Percentiles rank a stretch among this genome's conserved stretches.
phyloP scores from a whole-genome alignment of 176 grass and related monocot genomes.

The Hordeum vulgare region DNA sequence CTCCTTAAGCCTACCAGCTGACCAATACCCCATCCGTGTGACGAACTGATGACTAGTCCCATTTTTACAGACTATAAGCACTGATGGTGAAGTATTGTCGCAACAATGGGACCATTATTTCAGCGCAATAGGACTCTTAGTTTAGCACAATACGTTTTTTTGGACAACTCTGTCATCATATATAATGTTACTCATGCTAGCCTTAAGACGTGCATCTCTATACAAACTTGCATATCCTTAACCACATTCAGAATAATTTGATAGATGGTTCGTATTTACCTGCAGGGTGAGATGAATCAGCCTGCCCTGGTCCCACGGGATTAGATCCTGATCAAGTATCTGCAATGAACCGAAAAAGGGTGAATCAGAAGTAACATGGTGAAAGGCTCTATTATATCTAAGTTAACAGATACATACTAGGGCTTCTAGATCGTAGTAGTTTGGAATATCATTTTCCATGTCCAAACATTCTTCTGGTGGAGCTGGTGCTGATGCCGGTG shows the following conservation, averaged over 20 bases:
- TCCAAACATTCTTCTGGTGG: slow-evolving; percentile 52
- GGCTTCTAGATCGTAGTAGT: slow-evolving; percentile 60
- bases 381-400: neutral
- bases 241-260: neutral
- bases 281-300: slow-evolving; percentile 40
- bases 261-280: slow-evolving; percentile 31
- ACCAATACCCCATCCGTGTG: neutral
- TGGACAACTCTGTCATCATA: neutral
- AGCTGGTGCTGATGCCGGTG: slow-evolving; percentile 9
- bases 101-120: neutral
- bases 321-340: slow-evolving; percentile 59
- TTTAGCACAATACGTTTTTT: slow-evolving; percentile 10
- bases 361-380: neutral
- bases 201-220: neutral
- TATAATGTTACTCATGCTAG: slow-evolving; percentile 2
- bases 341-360: slow-evolving; percentile 25
- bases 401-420: slow-evolving; percentile 45
- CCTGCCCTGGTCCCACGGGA: slow-evolving; percentile 64
- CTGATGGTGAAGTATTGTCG: neutral
- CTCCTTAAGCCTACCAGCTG: neutral
- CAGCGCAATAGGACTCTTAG: neutral
- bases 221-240: slow-evolving; percentile 17
- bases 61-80: neutral
- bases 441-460: slow-evolving; percentile 51
- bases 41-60: neutral